phyloP scores from a whole-genome alignment of 176 grass and related monocot genomes.

The sorghum (Sorghum bicolor) region DNA sequence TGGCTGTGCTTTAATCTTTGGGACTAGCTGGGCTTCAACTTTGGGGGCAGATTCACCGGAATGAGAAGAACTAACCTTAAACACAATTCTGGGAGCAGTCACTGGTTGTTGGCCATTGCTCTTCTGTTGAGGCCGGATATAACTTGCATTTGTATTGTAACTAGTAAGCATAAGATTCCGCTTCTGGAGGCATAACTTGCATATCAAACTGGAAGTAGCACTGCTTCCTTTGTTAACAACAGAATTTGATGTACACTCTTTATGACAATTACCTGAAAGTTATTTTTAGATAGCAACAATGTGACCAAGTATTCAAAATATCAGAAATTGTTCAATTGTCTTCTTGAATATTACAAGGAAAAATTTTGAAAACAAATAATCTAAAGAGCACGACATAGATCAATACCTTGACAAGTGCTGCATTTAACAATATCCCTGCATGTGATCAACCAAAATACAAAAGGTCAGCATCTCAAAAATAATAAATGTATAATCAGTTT shows the following conservation, averaged over 20 bases:
- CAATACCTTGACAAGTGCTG: conserved; percentile 82
- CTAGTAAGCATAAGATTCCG: conserved; percentile 40
- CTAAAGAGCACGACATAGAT: conserved; percentile 15
- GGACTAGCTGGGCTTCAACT: background rate
- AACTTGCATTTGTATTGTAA: conserved; percentile 32
- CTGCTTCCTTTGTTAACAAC: conserved; percentile 32
- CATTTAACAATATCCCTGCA: conserved; percentile 74
- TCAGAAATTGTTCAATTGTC: conserved; percentile 6
- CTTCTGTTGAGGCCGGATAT: conserved; percentile 36
- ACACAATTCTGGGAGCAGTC: conserved; percentile 40
- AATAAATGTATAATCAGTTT: conserved; percentile 19
- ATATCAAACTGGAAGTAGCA: conserved; percentile 45
- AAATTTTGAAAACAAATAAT: background rate
- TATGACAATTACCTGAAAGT: conserved; percentile 78
- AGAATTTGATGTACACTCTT: conserved; percentile 59
- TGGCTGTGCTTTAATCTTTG: conserved; percentile 14
- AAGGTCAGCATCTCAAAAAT: conserved; percentile 35
- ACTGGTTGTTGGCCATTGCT: conserved; percentile 33
- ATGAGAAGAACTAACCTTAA: conserved; percentile 51
- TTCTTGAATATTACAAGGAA: background rate
- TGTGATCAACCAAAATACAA: conserved; percentile 34
- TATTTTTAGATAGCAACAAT: conserved; percentile 36
- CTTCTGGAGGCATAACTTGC: conserved; percentile 66
- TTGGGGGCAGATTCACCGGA: conserved; percentile 33
- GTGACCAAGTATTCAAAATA: conserved; percentile 18